phyloP scores from a whole-genome alignment of 2,329 filamentous ascomycete genomes.

The Pezicula carpinea region DNA sequence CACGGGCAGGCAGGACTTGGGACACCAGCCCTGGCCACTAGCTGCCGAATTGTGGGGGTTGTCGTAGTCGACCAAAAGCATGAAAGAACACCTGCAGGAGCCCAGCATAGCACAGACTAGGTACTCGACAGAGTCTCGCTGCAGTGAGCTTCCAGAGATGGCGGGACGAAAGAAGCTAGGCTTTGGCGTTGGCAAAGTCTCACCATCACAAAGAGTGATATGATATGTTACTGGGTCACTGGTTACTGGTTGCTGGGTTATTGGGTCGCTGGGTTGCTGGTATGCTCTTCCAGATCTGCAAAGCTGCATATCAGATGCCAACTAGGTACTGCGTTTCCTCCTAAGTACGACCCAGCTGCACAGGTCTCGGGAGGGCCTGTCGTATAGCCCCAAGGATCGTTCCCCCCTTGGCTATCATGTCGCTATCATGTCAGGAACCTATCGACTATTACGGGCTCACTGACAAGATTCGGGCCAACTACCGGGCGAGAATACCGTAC shows the following conservation, averaged over 20 bases:
- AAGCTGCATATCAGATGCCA: neutral
- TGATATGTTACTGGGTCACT: neutral
- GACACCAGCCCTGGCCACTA: neutral
- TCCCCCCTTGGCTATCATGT: neutral
- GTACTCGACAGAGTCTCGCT: neutral
- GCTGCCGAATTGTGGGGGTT: neutral
- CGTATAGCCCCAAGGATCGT: neutral
- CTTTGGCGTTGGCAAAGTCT: neutral
- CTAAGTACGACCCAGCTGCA: neutral
- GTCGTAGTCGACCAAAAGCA: neutral
- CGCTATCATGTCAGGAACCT: neutral
- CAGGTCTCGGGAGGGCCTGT: no score
- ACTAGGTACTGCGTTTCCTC: neutral
- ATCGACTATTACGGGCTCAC: no score
- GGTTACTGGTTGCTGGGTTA: no score
- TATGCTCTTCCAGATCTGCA: no score
- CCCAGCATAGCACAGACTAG: neutral
- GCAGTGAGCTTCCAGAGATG: neutral
- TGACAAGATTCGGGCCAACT: no score
- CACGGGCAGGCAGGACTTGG: neutral
- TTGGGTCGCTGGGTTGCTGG: no score
- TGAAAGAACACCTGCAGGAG: neutral
- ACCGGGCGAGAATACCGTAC: no score
- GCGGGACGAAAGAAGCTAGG: conserved; percentile 1
- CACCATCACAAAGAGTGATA: neutral